Evolutionary conservation across 495 filamentous ascomycete species (phyloP).

Genomic region (Lasiosphaeria ovina): DNA sequence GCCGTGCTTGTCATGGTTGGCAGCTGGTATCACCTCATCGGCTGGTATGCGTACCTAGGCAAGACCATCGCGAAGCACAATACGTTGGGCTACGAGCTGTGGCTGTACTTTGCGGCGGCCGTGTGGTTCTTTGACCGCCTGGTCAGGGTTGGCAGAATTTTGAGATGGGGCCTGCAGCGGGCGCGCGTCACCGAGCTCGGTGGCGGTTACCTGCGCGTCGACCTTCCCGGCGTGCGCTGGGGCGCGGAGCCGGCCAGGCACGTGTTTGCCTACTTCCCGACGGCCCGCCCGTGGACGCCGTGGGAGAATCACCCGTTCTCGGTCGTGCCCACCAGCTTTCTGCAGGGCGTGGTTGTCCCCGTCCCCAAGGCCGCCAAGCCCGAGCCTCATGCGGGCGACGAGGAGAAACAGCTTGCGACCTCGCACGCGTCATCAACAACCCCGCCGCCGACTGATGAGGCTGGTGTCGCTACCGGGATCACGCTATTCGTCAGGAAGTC

Average conservation of each 20-base stretch:
- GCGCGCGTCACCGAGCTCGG: conserved; percentile 37
- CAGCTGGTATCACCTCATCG: conserved; percentile 42
- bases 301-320: conserved; percentile 56
- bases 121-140: conserved; percentile 49
- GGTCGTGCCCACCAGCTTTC: conserved; percentile 30
- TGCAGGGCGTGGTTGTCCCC: not conserved
- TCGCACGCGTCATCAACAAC: conserved; percentile 2
- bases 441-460: not conserved
- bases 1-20: conserved; percentile 39
- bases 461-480: conserved; percentile 20
- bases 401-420: conserved; percentile 7
- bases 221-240: conserved; percentile 37
- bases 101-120: conserved; percentile 43
- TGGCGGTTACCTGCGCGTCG: conserved; percentile 34
- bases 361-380: not conserved
- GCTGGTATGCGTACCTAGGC: conserved; percentile 16
- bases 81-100: conserved; percentile 41
- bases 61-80: conserved; percentile 10
- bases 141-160: conserved; percentile 30
- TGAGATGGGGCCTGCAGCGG: conserved; percentile 26
- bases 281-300: conserved; percentile 30
- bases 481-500: conserved; percentile 33
- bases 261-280: conserved; percentile 46
- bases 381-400: conserved; percentile 5
- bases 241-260: conserved; percentile 25